Percentiles rank a stretch among this genome's conserved stretches.
Evolutionary conservation across 192 early-diverging fungal species (phyloP).

Genomic region (Backusella tuberculispora): DNA sequence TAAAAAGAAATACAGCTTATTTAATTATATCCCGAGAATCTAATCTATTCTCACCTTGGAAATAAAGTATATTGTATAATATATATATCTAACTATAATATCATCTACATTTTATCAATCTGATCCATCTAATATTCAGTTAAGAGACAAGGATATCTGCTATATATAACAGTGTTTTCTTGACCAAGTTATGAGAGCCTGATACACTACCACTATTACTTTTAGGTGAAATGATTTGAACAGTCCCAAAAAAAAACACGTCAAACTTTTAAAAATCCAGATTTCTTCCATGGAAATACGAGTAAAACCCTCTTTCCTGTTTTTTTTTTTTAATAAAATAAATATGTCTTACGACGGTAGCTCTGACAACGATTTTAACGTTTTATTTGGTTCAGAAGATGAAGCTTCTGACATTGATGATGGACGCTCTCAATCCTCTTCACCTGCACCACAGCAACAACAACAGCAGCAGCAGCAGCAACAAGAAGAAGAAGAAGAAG

Average conservation of each 20-base stretch:
- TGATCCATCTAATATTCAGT: too few relatives aligned
- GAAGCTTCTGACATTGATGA: conserved; percentile 43
- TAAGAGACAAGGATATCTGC: too few relatives aligned
- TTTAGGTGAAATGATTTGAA: not conserved
- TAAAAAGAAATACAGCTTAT: too few relatives aligned
- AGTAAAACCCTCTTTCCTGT: not conserved
- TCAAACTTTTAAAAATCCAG: not conserved
- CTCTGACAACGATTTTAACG: conserved; percentile 24
- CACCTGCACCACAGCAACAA: not conserved
- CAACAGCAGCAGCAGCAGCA: not conserved
- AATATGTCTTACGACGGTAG: conserved; percentile 5
- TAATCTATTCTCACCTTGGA: too few relatives aligned
- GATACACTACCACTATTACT: too few relatives aligned
- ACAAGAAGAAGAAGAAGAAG: not conserved
- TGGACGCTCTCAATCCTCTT: conserved; percentile 28
- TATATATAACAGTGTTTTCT: too few relatives aligned
- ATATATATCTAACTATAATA: too few relatives aligned
- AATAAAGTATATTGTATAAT: too few relatives aligned
- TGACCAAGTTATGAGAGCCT: too few relatives aligned
- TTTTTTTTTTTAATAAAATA: not conserved
- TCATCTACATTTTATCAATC: too few relatives aligned
- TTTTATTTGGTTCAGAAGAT: conserved; percentile 42
- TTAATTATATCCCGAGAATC: too few relatives aligned
- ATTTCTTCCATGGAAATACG: not conserved
- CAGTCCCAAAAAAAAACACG: conserved; percentile 5